phyloP scores from a whole-genome alignment of 2,329 filamentous ascomycete species.

The Colletotrichum sp. region DNA sequence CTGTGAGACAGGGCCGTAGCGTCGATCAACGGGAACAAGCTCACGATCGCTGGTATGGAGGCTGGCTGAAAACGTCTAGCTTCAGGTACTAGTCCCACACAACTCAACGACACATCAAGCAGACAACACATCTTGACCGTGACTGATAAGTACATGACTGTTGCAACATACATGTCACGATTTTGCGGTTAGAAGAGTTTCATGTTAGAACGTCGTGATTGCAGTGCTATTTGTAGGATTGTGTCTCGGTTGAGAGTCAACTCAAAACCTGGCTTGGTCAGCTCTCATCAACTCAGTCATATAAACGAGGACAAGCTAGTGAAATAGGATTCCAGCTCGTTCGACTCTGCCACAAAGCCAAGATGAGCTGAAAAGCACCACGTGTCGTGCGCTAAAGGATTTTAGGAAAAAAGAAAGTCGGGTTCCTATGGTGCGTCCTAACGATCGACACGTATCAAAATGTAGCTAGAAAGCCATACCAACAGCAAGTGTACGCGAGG shows the following conservation, averaged over 20 bases:
- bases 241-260: neutral
- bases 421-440: neutral
- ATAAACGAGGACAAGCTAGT: neutral
- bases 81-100: neutral
- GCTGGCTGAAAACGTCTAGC: neutral
- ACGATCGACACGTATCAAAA: neutral
- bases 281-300: neutral
- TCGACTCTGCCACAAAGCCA: neutral
- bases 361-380: neutral
- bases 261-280: neutral
- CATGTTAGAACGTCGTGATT: neutral
- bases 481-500: accelerated
- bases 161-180: neutral
- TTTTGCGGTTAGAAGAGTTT: neutral
- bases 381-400: neutral
- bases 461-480: neutral
- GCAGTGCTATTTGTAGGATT: neutral
- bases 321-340: neutral
- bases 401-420: neutral
- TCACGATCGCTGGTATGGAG: neutral
- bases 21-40: neutral
- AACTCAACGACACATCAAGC: neutral
- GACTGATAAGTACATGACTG: neutral
- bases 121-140: neutral
- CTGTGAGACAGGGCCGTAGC: neutral